Base-by-base conservation (phyloP, 768 basidiomycete genomes). In the Lenzites betulinus region DNA sequence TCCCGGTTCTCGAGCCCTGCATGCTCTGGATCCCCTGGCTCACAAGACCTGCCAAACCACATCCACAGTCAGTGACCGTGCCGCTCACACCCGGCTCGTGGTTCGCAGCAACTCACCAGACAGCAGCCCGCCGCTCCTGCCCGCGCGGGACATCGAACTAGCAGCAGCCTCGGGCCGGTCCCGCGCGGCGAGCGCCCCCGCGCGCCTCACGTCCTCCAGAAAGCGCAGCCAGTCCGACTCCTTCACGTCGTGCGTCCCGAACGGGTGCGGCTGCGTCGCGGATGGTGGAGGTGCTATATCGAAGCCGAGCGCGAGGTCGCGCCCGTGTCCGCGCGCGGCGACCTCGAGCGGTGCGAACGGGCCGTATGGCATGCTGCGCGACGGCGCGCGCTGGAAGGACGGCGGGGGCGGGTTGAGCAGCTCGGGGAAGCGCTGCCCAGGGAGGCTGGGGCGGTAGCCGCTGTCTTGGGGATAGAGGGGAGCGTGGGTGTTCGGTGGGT, bases 221-320 rank as follows among this genome's bases (percentile, higher is more conserved):
- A 70, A 69, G 77, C 74, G 72, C 41, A 70, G 65, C 84, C 84
- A 85, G 67, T 85, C 84, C 18, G 68, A 72, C 68, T 84, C 78
- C 0, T 54, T 63, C 3, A 86, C 69, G 64, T 85, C 83, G 67
- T 82, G 80, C 48, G 77, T 71, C 23, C 68, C 64, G 65, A 86
- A 86, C 25, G 83, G 83, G 65, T 86, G 84, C 11, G 76, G 76
- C 18, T 59, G 62, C 9, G 65, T 33, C 30, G 58, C 50, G 5
- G 76, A 74, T 1, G 78, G 78, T 1, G 84, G 84, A 0, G 78
- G 74, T 7, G 76, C 36, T 15, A 66, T 61, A 0, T 79, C 78
- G 66, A 85, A 85, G 1, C 84, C 83, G 13, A 70, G 67, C 38
- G 69, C 68, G 42, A 85, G 69, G 15, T 67, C 64, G 53, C 70